Evolutionary conservation across 768 basidiomycete species (phyloP).

Genomic region (Hericium rajendrae): DNA sequence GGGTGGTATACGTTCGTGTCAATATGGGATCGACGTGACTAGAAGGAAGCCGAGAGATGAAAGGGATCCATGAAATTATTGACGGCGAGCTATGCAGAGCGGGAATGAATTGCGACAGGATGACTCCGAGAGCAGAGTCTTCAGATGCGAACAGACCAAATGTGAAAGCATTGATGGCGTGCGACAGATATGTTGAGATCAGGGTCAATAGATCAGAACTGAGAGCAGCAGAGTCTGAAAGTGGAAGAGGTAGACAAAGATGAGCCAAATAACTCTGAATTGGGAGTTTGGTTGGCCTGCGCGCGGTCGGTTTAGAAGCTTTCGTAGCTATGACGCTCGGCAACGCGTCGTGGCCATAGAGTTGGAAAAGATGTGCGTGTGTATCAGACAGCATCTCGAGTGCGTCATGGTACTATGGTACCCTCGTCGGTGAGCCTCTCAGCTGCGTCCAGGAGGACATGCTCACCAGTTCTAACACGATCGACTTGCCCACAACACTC

Average conservation of each 20-base stretch:
- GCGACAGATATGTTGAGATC: constrained; percentile 49
- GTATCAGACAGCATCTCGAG: constrained; percentile 35
- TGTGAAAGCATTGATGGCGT: constrained; percentile 34
- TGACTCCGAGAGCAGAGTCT: neutral
- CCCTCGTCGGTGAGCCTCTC: too few species aligned
- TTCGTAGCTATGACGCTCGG: neutral
- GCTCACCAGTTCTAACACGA: constrained; percentile 62
- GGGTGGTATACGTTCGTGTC: constrained; percentile 46
- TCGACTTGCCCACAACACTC: constrained; percentile 56
- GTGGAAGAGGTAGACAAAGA: constrained; percentile 37
- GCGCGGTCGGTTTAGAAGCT: neutral
- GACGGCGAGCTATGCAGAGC: constrained; percentile 26
- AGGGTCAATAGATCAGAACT: constrained; percentile 36
- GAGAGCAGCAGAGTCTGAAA: constrained; percentile 18
- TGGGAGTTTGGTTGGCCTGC: constrained; percentile 12
- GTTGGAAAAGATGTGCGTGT: constrained; percentile 30
- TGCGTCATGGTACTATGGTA: constrained; percentile 42
- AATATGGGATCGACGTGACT: constrained; percentile 51
- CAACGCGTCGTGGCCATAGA: constrained; percentile 13
- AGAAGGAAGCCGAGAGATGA: constrained; percentile 30
- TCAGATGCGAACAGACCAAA: constrained; percentile 8
- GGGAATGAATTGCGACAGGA: constrained; percentile 20
- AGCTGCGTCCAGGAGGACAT: too few species aligned
- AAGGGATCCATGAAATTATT: constrained; percentile 45
- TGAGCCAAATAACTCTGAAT: constrained; percentile 9